These are phyloP conservation scores for Rhodotorula sp. DNA, from an alignment of 1,284 basidiomycete genomes.

Conservation along the genomic window DNA sequence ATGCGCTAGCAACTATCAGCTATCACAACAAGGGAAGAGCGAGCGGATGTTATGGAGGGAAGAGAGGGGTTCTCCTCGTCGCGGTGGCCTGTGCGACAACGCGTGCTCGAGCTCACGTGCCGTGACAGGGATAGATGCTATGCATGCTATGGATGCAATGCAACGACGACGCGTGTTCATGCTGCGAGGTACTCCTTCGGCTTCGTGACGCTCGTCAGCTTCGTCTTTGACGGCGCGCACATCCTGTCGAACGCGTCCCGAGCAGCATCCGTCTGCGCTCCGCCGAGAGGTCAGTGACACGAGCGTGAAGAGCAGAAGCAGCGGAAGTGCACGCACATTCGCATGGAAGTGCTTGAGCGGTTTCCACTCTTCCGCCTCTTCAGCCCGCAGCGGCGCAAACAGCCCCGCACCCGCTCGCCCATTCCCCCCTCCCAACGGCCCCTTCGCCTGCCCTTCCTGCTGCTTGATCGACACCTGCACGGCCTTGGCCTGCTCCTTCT, in stretches of 20 bases:
- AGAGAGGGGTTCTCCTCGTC: background rate
- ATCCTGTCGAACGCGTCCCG: constrained; percentile 25
- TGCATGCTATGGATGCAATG: background rate
- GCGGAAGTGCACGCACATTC: constrained; percentile 29
- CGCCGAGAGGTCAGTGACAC: background rate
- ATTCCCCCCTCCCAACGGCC: constrained; percentile 31
- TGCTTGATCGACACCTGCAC: constrained; percentile 42
- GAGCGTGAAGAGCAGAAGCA: background rate
- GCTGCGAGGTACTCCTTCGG: constrained; percentile 36
- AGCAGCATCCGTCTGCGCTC: constrained; percentile 29
- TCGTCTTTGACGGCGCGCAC: constrained; percentile 17
- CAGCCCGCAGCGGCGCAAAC: constrained; percentile 45
- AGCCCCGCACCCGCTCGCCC: constrained; percentile 44
- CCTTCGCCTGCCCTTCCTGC: constrained; percentile 19
- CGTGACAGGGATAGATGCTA: background rate
- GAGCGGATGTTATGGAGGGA: background rate
- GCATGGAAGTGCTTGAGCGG: constrained; percentile 42
- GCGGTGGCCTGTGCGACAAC: background rate
- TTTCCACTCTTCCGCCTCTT: constrained; percentile 44
- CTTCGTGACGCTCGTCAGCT: constrained; percentile 28
- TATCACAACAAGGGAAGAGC: background rate
- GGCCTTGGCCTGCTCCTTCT: constrained; percentile 44
- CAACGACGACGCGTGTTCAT: background rate
- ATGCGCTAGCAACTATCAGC: background rate
- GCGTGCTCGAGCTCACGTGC: background rate